phyloP scores from a whole-genome alignment of 345 rosid species.

The Eucalyptus melliodora region DNA sequence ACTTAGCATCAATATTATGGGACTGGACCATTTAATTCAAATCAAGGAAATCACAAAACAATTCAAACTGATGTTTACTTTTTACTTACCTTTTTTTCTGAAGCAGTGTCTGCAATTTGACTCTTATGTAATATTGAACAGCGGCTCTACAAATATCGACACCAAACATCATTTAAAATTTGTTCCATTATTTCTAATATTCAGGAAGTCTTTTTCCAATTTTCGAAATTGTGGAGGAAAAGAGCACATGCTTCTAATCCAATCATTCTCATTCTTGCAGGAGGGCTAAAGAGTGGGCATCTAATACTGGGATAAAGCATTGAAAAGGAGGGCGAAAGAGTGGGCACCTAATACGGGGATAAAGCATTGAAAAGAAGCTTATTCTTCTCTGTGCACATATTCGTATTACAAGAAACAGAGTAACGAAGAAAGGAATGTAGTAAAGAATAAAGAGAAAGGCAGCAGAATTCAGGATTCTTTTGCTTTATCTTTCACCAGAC shows the following conservation, averaged over 20 bases:
- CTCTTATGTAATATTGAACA: too few species aligned
- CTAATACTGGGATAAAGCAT: background rate
- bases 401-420: background rate
- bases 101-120: too few species aligned
- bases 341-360: background rate
- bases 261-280: background rate
- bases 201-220: background rate
- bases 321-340: background rate
- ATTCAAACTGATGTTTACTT: too few species aligned
- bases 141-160: too few species aligned
- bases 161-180: too few species aligned
- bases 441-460: too few species aligned
- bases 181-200: too few species aligned
- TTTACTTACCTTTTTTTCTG: too few species aligned
- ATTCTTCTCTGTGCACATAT: background rate
- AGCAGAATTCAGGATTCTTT: fast-evolving
- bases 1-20: too few species aligned
- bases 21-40: too few species aligned
- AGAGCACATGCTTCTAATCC: background rate
- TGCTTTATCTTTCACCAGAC: too few species aligned
- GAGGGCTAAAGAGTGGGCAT: background rate
- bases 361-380: background rate
- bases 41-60: too few species aligned
- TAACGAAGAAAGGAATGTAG: background rate
- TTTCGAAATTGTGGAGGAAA: background rate